Base-by-base conservation (phyloP, 1,284 basidiomycete genomes). In the Cryptococcus hybrid region DNA sequence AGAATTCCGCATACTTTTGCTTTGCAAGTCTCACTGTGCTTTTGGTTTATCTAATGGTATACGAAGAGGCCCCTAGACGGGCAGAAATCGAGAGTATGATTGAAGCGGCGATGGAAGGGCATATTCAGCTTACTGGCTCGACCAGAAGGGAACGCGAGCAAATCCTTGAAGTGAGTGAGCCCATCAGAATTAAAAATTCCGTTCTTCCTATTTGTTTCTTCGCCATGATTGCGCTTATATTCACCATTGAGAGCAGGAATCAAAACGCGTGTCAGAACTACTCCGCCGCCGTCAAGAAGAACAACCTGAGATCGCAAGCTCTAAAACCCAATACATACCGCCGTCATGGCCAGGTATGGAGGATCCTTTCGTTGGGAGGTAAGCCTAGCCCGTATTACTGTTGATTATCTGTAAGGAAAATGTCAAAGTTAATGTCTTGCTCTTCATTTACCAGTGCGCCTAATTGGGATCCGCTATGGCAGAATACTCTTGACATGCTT, bases 1-100 rank as follows among this genome's bases (percentile, higher is more conserved):
- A 52, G 51, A 52, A 52, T 36, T 52, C 51, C 6, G 51, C 51
- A 18, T 52, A 52, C 51, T 52, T 52, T 24, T 52, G 51, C 40
- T 52, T 52, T 35, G 51, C 51, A 34, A 52, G 51, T n/a, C 51
- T 52, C 7, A 52, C 51, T 5, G 51, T 52, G 15, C 40, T 52
- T 5, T 36, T 52, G 30, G 51, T 52, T 1, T 52, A 52, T 44
- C 51, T 52, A 13, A 52, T 52, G 51, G 51, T 52, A 30, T 52
- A 52, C n/a, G 51, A 52, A 24, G 51, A 52, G 6, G 51, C 51
- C 8, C 51, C 51, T 4, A 40, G 40, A 38, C 38, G 51, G 12
- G 51, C 40, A 15, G 51, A 52, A 42, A 52, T 52, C 42, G 51
- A 52, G 40, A 52, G 40, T 52, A 52, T 52, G 9, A 52, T 52